Base-by-base conservation (phyloP, 768 basidiomycete species). In the Hygrophorus russula region DNA sequence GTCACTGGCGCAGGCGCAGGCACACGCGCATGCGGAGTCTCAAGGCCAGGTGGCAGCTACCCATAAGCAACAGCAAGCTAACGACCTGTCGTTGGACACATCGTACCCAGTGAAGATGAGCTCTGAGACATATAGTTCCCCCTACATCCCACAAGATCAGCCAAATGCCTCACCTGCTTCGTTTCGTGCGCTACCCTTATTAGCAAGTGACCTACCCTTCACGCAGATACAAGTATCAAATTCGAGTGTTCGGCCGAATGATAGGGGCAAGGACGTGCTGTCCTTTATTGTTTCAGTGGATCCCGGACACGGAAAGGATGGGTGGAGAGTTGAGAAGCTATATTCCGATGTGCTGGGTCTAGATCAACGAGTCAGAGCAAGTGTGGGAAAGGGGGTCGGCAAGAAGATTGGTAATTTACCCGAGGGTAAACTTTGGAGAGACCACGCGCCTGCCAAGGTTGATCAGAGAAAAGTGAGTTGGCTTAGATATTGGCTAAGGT, bases 391-490 rank as follows among this genome's bases (percentile, higher is more conserved):
- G 58, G 74, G 73, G 39, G 66, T 84, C 14, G 74, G 70, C 34
- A 92, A 91, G 68, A 86, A 76, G 62, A 79, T 98, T 38, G 79
- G 70, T 14, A 69, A 63, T 42, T 60, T 99, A 45, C 96, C 96
- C 1, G 96, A 99, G 59, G 87, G 88, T 18, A 85, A 82, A 60
- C 67, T 96, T 7, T 97, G 94, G 87, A 93, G 80, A 61, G 96
- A 98, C 64, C 91, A 94, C 59, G 92, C 93, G 0, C 94, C 94
- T 24, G 89, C 88, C 20, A 93, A 87, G 67, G 88, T 92, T 34
- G 96, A 98, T 68, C 91, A 94, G 62, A 68, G 94, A 50, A 98
- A 97, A 71, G 91, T 87, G 55, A 52, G 78, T 64, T 6, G 4
- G 12, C 5, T 17, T 34, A 42, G 31, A 38, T 42, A 35, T 44